phyloP scores from a whole-genome alignment of 2,329 filamentous ascomycete species.

The Sporothrix inflata region DNA sequence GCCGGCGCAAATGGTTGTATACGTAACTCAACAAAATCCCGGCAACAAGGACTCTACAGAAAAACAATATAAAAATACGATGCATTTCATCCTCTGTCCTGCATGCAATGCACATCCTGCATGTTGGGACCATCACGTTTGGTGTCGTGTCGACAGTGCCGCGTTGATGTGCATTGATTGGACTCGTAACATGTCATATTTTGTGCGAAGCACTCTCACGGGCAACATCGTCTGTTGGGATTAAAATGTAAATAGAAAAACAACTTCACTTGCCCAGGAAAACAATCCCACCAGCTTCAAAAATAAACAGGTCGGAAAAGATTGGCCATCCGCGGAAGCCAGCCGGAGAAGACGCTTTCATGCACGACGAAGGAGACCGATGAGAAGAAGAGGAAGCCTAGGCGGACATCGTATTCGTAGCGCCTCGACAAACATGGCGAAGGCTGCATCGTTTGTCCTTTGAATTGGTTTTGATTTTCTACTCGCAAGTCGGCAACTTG shows the following conservation, averaged over 20 bases:
- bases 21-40: constrained; percentile 2
- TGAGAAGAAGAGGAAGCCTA: neutral
- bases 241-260: neutral
- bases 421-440: neutral
- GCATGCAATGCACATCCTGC: constrained; percentile 15
- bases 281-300: neutral
- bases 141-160: neutral
- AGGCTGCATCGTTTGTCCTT: neutral
- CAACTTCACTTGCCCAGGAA: neutral
- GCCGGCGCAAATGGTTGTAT: neutral
- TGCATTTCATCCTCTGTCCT: neutral
- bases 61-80: neutral
- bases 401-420: neutral
- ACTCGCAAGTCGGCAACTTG: neutral
- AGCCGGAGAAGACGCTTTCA: neutral
- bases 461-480: neutral
- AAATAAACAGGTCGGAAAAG: neutral
- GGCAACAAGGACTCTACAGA: neutral
- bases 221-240: neutral
- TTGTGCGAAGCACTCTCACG: neutral
- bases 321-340: neutral
- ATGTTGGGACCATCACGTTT: constrained; percentile 18
- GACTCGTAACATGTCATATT: constrained; percentile 19
- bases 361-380: constrained; percentile 1
- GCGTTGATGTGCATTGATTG: constrained; percentile 15